Evolutionary conservation across 1,284 basidiomycete genomes (phyloP), one percentile per base, ranked within the genome.

Genomic region (Sphaerobolus stellatus): DNA sequence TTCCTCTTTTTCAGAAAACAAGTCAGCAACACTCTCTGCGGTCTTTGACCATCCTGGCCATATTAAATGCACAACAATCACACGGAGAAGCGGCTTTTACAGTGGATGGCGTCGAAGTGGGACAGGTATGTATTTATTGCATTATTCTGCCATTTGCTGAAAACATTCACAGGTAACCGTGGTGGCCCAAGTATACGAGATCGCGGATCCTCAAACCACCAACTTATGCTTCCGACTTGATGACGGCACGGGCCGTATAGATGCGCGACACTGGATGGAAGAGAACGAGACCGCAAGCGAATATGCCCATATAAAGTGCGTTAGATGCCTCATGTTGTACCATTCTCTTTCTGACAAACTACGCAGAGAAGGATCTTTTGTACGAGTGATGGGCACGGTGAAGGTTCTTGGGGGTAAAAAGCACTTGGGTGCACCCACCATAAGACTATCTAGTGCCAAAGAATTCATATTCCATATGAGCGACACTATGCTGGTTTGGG

Each of bases 221-320:
- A 95, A 96, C 62, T 81, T 84, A 50, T 82, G 85, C 22, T 95
- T 93, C 68, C 73, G 76, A 59, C 73, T 99, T 8, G 91, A 96
- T 59, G 96, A 99, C 67, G 94, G 94, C 4, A 93, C 92, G 1
- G 96, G 92, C 3, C 78, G 79, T 56, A 85, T 98, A 29, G 93
- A 98, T 65, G 92, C 88, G 24, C 83, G 94, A 33, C 84, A 90
- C 62, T 99, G 96, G 96, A 77, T 88, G 7, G 92, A 95, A 64
- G 78, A 84, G 41, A 77, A 75, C 16, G 77, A 75, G 52, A 76
- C 80, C 29, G 83, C 86, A 24, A 74, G 77, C 29, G 75, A 77
- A 2, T 74, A 74, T 33, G 73, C 66, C 54, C 75, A 77, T 58
- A 81, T 83, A 56, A 74, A 75, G 81, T 82, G 62, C 53, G 67